Percentiles rank a stretch among this genome's conserved stretches.
These are phyloP conservation scores for Boletus barrowsii DNA, from an alignment of 768 basidiomycete genomes.

Conservation along the genomic window DNA sequence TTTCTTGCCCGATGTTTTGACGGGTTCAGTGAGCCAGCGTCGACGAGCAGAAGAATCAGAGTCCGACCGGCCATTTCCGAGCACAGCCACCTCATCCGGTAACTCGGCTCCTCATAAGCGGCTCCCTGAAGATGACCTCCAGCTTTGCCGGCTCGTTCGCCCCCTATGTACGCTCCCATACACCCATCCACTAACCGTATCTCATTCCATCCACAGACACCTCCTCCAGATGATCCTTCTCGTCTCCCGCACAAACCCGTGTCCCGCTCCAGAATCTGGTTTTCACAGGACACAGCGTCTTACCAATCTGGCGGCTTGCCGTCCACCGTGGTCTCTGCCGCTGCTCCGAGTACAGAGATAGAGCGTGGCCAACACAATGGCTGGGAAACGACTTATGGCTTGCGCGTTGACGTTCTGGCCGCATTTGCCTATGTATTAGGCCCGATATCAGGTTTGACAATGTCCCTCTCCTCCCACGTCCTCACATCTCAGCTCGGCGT, in stretches of 20 bases:
- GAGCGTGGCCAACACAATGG: constrained; percentile 48
- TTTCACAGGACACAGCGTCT: constrained; percentile 45
- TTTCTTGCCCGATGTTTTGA: constrained; percentile 31
- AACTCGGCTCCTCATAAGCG: not conserved
- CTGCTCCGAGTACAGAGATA: constrained; percentile 34
- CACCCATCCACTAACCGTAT: not conserved
- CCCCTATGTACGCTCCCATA: constrained; percentile 47
- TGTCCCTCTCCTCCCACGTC: not conserved
- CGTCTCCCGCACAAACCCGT: constrained; percentile 1
- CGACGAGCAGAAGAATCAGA: constrained; percentile 16
- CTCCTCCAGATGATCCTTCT: constrained; percentile 55
- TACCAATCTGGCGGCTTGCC: constrained; percentile 73
- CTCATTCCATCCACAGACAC: constrained; percentile 38
- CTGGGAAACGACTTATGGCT: constrained; percentile 69
- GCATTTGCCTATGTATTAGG: constrained; percentile 66
- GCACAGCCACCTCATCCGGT: constrained; percentile 23
- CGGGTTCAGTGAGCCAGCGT: constrained; percentile 13
- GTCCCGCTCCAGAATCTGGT: constrained; percentile 46
- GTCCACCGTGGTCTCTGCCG: constrained; percentile 42
- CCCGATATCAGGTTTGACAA: constrained; percentile 62
- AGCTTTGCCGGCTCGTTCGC: constrained; percentile 47
- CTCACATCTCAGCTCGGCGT: not conserved
- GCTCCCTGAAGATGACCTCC: not conserved
- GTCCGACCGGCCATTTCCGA: constrained; percentile 47
- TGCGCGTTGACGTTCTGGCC: constrained; percentile 65